A percentile compares a stretch with the other conserved stretches of the same genome.
Conservation (phyloP, 257 asterid genomes). For the Euphrasia confusa region DNA sequence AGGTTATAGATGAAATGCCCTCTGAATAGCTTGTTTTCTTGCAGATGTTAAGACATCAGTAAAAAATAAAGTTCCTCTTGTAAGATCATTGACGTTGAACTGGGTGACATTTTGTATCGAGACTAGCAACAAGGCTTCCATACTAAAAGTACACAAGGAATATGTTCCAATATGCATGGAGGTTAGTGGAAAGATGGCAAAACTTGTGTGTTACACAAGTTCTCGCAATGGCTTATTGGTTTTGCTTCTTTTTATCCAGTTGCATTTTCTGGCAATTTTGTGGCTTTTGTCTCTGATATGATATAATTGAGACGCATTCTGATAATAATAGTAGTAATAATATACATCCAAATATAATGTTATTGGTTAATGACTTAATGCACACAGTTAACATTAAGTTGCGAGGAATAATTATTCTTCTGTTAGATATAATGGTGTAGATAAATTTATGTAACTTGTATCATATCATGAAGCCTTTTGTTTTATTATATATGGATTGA, state of each 20-base stretch:
- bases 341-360: background rate
- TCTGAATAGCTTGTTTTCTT: constrained; percentile 24
- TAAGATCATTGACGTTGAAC: constrained; percentile 80
- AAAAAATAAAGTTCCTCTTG: constrained; percentile 97
- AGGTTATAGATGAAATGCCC: background rate
- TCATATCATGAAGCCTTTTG: constrained; percentile 5
- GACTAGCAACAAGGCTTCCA: constrained; percentile 77
- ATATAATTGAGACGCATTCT: constrained; percentile 8
- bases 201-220: constrained; percentile 13
- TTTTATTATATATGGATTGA: background rate
- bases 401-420: background rate
- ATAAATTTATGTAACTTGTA: constrained; percentile 5
- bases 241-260: background rate
- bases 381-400: background rate
- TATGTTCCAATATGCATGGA: constrained; percentile 98
- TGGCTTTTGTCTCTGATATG: constrained; percentile 10
- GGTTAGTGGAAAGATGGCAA: constrained; percentile 46
- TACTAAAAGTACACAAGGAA: constrained; percentile 92
- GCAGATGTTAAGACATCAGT: constrained; percentile 92
- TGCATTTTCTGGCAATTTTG: background rate
- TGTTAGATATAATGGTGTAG: background rate
- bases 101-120: constrained; percentile 98
- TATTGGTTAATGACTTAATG: background rate
- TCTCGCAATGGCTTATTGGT: background rate
- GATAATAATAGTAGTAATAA: background rate